These are phyloP conservation scores for Candida sonorensis DNA, from an alignment of 805 yeast species.

Conservation along the genomic window DNA sequence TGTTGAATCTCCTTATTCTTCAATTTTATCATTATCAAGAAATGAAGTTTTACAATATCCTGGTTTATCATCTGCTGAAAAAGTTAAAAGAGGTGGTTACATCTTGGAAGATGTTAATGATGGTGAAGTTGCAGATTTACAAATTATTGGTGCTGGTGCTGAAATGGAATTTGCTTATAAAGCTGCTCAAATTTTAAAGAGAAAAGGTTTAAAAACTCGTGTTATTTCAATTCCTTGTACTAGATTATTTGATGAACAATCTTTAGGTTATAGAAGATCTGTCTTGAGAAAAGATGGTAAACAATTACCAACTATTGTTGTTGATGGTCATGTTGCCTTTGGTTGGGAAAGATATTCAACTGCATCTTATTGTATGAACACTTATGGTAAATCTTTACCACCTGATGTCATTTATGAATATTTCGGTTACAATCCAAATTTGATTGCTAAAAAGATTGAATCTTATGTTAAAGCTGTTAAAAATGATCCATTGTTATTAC, in stretches of 20 bases:
- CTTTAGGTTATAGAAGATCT: slow-evolving; percentile 70
- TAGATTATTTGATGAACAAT: slow-evolving; percentile 80
- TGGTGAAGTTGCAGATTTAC: slow-evolving; percentile 53
- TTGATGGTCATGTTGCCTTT: slow-evolving; percentile 84
- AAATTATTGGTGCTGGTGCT: slow-evolving; percentile 86
- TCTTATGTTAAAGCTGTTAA: slow-evolving; percentile 19
- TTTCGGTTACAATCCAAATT: slow-evolving; percentile 89
- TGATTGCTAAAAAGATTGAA: slow-evolving; percentile 51
- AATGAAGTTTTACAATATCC: slow-evolving; percentile 89
- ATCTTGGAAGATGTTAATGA: slow-evolving; percentile 56
- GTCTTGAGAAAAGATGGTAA: slow-evolving; percentile 75
- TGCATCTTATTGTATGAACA: slow-evolving; percentile 91
- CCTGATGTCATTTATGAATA: slow-evolving; percentile 73
- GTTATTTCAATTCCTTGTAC: slow-evolving; percentile 93
- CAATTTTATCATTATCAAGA: slow-evolving; percentile 72
- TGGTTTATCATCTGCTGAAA: slow-evolving; percentile 79
- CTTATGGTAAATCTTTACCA: slow-evolving; percentile 96
- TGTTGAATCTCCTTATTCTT: slow-evolving; percentile 50
- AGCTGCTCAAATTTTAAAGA: slow-evolving; percentile 66
- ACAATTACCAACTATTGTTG: slow-evolving; percentile 80
- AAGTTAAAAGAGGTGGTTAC: slow-evolving; percentile 94
- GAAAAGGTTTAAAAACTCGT: slow-evolving; percentile 61
- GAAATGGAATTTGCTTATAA: slow-evolving; percentile 82
- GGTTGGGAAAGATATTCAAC: slow-evolving; percentile 97
- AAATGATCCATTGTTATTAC: slow-evolving; percentile 19